Conservation (phyloP, 805 yeast species). For the Candida verbasci region DNA sequence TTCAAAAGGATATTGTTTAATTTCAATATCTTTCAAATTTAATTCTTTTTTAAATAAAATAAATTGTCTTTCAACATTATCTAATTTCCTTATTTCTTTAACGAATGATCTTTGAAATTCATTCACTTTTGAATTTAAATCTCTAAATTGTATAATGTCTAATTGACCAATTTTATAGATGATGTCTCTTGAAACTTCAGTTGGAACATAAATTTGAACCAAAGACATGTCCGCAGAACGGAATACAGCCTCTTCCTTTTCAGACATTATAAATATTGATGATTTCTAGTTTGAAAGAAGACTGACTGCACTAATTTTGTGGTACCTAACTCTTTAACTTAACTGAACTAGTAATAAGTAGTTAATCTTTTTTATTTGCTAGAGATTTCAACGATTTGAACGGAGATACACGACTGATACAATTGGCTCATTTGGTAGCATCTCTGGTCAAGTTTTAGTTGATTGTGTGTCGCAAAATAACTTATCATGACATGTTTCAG, state of each 20-base stretch:
- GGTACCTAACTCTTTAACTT: no score
- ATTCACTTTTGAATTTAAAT: conserved; percentile 69
- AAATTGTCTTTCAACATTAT: conserved; percentile 82
- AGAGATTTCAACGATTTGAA: conserved; percentile 5
- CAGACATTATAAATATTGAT: conserved; percentile 8
- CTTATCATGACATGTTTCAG: background rate
- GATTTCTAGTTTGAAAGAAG: no score
- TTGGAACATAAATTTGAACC: conserved; percentile 85
- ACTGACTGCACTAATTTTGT: no score
- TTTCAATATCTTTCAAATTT: conserved; percentile 42
- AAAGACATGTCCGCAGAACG: conserved; percentile 96
- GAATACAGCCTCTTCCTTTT: conserved; percentile 44
- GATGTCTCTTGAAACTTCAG: conserved; percentile 83
- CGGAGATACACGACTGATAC: background rate
- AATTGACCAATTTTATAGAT: conserved; percentile 83
- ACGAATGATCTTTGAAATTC: conserved; percentile 90
- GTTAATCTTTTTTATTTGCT: conserved; percentile 6
- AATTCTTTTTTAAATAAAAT: conserved; percentile 43
- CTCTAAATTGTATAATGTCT: conserved; percentile 84
- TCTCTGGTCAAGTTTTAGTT: no score
- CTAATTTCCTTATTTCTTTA: conserved; percentile 76
- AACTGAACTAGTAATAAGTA: no score
- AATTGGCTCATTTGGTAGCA: background rate
- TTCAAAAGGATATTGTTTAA: conserved; percentile 24
- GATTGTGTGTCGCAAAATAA: background rate